Base-by-base conservation (phyloP, 2,329 filamentous ascomycete species). In the Fonsecaea erecta region DNA sequence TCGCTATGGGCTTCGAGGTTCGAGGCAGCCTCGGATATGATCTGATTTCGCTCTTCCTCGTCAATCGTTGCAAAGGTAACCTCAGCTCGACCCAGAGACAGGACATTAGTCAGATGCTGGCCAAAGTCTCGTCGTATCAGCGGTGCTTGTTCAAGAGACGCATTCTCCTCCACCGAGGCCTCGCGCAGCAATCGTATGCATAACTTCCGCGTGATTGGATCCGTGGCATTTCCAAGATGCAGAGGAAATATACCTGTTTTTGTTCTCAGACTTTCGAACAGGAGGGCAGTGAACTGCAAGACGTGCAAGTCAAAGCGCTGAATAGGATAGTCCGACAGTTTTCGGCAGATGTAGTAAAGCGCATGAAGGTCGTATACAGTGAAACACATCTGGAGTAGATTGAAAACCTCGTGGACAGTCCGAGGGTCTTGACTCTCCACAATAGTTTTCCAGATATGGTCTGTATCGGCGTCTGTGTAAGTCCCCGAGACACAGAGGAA, bases 401-500 rank as follows among this genome's bases (percentile, higher is more conserved):
- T 82, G 54, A 93, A 82, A 26, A 96, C 85, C 30, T 93, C 93
- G 56, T 93, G 88, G 7, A 91, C 88, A n/a, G 94, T 88, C 62
- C 93, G 86, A 3, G 91, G 89, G 75, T 98, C 93, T 73, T 93
- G 92, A 65, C 90, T 93, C 26, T 88, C 87, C 5, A 86, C 89
- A 57, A 97, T 87, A 0, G 91, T 91, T 65, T 89, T 86, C 94
- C 94, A 98, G 67, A 97, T 86, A 16, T 86, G 84, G 73, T 97
- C 90, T 0, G 91, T 91, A 73, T 96, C 90, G 21, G 84, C 78
- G 35, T 87, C 77, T 0, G 85, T 86, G 76, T 94, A 97, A 14
- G 87, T 89, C 60, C 84, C 83, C 0, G 91, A 95, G 14, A 95
- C 90, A 24, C 92, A 85, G 58, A 98, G 82, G 73, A 98, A 98